Base-by-base conservation (phyloP, 495 filamentous ascomycete genomes). In the Penicillium lividum region DNA sequence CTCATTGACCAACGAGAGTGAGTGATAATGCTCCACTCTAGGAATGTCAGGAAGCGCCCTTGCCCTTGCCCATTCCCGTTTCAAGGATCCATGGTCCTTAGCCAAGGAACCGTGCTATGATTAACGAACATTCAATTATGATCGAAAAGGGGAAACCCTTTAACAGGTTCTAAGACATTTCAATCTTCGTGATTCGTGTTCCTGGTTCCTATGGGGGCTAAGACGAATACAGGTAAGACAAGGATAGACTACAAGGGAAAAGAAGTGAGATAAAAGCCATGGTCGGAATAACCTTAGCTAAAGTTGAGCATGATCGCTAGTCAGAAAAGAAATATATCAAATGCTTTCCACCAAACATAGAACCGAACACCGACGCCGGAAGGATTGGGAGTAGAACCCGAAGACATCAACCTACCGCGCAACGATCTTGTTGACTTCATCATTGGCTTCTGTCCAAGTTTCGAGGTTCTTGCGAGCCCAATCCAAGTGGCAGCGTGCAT, bases 381-480 rank as follows among this genome's bases (percentile, higher is more conserved):
- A 34, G 29, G 15, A 29, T 34, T 36, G 29, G 25, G 50, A 49
- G 46, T 15, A 52, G 46, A 31, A 13, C 1, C 18, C 11, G 38
- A 51, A 5, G n/a, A 8, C 10, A 33, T 29, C 18, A 7, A n/a
- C 57, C 68, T 79, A 87, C 57, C 77, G 76, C 44, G 76, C 77
- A 55, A 86, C 80, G 53, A 97, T 97, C 80, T 96, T 97, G 55
- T 88, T 85, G 51, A 97, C 89, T 67, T 98, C 94, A n/a, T 86
- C 87, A 65, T 85, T 91, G 3, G 94, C 94, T 70, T 98, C 93
- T 64, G 92, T 91, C 94, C 94, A 98, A 3, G 91, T 91, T 66
- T 96, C 93, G 64, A 94, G 86, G 65, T 93, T 97, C 77, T 94
- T 94, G 71, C 87, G 92, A n/a, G 94, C 95, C 94, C 94, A 98